These are phyloP conservation scores for Penicillium sp. DNA, from an alignment of 2,329 filamentous ascomycete genomes.

Conservation along the genomic window DNA sequence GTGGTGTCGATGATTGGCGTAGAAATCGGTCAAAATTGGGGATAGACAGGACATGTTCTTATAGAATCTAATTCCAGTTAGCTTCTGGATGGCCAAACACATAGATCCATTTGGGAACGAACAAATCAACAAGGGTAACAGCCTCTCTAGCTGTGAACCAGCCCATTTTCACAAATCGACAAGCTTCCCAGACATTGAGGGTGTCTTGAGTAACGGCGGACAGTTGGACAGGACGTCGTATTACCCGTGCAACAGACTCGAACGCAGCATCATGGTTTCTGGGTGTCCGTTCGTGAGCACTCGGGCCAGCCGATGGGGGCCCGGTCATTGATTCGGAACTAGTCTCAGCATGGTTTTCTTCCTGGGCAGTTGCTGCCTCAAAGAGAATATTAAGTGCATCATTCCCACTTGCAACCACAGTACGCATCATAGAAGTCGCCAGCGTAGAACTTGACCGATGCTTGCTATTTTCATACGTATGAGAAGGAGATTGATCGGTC, in stretches of 20 bases:
- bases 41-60: conserved; percentile 53
- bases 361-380: conserved; percentile 47
- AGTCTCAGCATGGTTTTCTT: conserved; percentile 35
- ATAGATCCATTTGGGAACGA: conserved; percentile 14
- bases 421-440: conserved; percentile 42
- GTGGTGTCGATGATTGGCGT: conserved; percentile 51
- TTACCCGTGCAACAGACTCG: conserved; percentile 21
- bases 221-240: conserved; percentile 30
- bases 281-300: conserved; percentile 13
- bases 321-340: conserved; percentile 23
- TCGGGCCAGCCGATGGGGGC: conserved; percentile 17
- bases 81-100: background rate
- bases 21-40: conserved; percentile 52
- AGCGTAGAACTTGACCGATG: conserved; percentile 33
- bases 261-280: conserved; percentile 19
- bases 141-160: conserved; percentile 57
- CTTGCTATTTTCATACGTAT: conserved; percentile 19
- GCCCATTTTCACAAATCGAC: conserved; percentile 56
- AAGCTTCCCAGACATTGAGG: conserved; percentile 49
- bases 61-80: conserved; percentile 42
- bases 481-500: conserved; percentile 8
- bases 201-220: conserved; percentile 36
- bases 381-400: conserved; percentile 56
- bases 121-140: conserved; percentile 54
- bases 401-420: conserved; percentile 54